Conservation (phyloP, 768 basidiomycete genomes). For the Leccinum sublutescens region DNA sequence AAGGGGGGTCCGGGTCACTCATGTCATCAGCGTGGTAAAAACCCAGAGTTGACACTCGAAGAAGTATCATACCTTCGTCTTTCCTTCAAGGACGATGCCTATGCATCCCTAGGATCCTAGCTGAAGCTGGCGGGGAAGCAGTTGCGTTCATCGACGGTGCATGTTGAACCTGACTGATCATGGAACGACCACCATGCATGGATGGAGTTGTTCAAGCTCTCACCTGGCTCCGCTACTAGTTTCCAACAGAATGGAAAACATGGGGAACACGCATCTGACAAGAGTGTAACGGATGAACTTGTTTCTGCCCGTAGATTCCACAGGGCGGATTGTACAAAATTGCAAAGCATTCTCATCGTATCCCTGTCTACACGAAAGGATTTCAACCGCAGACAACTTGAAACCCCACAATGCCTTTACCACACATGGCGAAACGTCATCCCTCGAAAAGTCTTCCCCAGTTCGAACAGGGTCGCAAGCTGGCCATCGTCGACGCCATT, state of each 20-base stretch:
- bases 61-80: slow-evolving; percentile 8
- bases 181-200: too few species aligned
- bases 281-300: too few species aligned
- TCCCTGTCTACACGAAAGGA: neutral
- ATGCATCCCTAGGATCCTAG: slow-evolving; percentile 1
- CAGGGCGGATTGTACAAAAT: neutral
- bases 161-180: too few species aligned
- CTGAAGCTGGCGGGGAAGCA: neutral
- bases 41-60: neutral
- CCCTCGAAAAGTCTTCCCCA: slow-evolving; percentile 21
- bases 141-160: neutral
- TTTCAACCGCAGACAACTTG: neutral
- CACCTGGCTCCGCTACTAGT: too few species aligned
- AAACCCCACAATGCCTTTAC: slow-evolving; percentile 10
- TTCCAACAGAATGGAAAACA: too few species aligned
- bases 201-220: too few species aligned
- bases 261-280: too few species aligned
- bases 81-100: slow-evolving; percentile 7
- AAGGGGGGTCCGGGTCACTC: slow-evolving; percentile 7
- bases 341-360: neutral
- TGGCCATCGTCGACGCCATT: slow-evolving; percentile 5
- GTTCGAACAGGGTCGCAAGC: slow-evolving; percentile 21
- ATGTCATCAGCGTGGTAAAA: slow-evolving; percentile 14
- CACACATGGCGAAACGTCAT: slow-evolving; percentile 25
- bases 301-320: neutral